Evolutionary conservation across 2,329 filamentous ascomycete genomes (phyloP).

Genomic region (Didymella pomorum): DNA sequence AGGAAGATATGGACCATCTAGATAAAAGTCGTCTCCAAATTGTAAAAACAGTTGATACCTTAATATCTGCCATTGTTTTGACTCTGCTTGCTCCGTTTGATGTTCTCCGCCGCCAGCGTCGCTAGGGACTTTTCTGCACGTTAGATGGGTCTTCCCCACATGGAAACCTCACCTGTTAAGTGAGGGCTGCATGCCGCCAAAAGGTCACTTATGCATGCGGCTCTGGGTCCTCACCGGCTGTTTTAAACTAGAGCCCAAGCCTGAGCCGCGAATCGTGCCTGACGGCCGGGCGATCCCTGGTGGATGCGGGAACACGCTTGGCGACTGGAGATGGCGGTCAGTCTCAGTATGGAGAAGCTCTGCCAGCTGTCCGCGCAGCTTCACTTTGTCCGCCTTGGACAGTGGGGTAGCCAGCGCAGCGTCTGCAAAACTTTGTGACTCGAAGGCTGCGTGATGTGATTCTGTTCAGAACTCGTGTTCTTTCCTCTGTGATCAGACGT

Average conservation of each 20-base stretch:
- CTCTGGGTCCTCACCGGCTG: conserved; percentile 33
- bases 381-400: conserved; percentile 14
- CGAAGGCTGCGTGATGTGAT: conserved; percentile 1
- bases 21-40: conserved; percentile 22
- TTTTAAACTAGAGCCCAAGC: conserved; percentile 18
- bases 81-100: not conserved
- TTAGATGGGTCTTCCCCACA: conserved; percentile 22
- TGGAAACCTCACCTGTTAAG: conserved; percentile 14
- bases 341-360: conserved; percentile 19
- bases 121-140: conserved; percentile 18
- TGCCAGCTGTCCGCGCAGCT: conserved; percentile 24
- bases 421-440: conserved; percentile 9
- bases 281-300: conserved; percentile 24
- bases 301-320: conserved; percentile 22
- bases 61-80: not conserved
- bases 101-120: conserved; percentile 13
- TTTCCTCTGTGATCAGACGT: not conserved
- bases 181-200: conserved; percentile 17
- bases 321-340: conserved; percentile 23
- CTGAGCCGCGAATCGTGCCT: conserved; percentile 20
- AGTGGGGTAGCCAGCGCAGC: conserved; percentile 21
- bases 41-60: conserved; percentile 34
- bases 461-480: conserved; percentile 16
- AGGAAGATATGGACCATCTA: conserved; percentile 18
- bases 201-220: conserved; percentile 17